Evolutionary conservation across 2,329 filamentous ascomycete species (phyloP), one percentile per base, ranked within the genome.

Genomic region (Pseudogymnoascus sp.): DNA sequence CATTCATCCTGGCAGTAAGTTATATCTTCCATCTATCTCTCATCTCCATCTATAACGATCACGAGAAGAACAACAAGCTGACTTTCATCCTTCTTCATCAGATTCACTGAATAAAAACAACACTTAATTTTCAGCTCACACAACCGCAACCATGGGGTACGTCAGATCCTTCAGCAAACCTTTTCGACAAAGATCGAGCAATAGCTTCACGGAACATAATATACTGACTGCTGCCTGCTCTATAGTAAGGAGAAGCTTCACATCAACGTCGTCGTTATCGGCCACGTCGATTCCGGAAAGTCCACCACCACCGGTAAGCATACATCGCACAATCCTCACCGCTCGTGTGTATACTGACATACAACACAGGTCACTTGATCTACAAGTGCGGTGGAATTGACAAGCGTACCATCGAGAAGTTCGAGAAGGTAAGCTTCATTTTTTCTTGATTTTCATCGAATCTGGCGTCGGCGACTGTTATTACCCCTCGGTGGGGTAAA

Each of bases 341-440:
- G 60, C 42, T 60, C 33, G 58, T 45, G 52, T 60, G 61, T 59
- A 64, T 62, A 62, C 58, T 71, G 65, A 71, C 67, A 71, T 72
- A 71, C 74, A 72, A 79, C 79, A 89, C 81, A 74, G 86, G 88
- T 80, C 88, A 93, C 85, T 88, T 99, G 88, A 97, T 99, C 90
- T 97, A 97, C 92, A 93, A 99, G 90, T 97, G 94, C 86, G 94
- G 94, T 89, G 94, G 94, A 91, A 99, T 97, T 78, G 94, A 99
- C 91, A 92, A 93, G 87, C 93, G 94, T 92, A 97, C 93, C 82
- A 99, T 99, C 80, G 94, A 99, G 90, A 99, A 99, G 90, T 99
- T 99, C 88, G 94, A 99, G 92, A 99, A 99, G 91, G 92, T 95
- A 82, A 79, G 86, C 61, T 41, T 58, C 30, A 33, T 62, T 58